A percentile compares a stretch with the other conserved stretches of the same genome.
These are phyloP conservation scores for Boletus rex-veris DNA, from an alignment of 768 basidiomycete genomes.

Conservation along the genomic window DNA sequence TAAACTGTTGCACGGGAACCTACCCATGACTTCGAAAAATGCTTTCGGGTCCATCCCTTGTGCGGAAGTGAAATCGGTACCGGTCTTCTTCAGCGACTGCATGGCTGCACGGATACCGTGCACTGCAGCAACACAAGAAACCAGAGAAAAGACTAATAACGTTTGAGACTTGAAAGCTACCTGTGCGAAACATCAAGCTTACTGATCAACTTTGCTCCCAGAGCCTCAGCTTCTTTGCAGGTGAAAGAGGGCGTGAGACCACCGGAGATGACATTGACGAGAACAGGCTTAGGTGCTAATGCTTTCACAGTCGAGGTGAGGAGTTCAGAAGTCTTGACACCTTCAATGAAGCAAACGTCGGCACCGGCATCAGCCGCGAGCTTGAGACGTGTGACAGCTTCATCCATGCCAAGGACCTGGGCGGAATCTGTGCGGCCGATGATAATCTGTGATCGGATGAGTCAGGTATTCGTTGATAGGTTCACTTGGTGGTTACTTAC, in stretches of 20 bases:
- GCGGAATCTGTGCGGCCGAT: constrained; percentile 77
- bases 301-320: constrained; percentile 62
- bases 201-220: constrained; percentile 80
- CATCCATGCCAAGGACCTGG: constrained; percentile 77
- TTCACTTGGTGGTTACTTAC: constrained; percentile 35
- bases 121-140: constrained; percentile 72
- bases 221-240: constrained; percentile 58
- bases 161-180: background rate
- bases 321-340: constrained; percentile 65
- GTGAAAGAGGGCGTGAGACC: constrained; percentile 77
- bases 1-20: constrained; percentile 9
- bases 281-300: constrained; percentile 70
- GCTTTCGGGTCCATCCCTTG: constrained; percentile 73
- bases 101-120: constrained; percentile 79
- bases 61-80: constrained; percentile 61
- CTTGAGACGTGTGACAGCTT: constrained; percentile 61
- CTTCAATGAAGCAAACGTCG: constrained; percentile 81
- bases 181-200: constrained; percentile 22
- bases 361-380: constrained; percentile 72
- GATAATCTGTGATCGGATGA: constrained; percentile 45
- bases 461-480: background rate
- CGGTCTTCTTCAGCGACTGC: constrained; percentile 71
- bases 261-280: constrained; percentile 78
- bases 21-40: constrained; percentile 78
- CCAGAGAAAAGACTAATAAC: constrained; percentile 63